Evolutionary conservation across 805 yeast genomes (phyloP), one percentile per base, ranked within the genome.

Genomic region (Monosporozyma aerobia): DNA sequence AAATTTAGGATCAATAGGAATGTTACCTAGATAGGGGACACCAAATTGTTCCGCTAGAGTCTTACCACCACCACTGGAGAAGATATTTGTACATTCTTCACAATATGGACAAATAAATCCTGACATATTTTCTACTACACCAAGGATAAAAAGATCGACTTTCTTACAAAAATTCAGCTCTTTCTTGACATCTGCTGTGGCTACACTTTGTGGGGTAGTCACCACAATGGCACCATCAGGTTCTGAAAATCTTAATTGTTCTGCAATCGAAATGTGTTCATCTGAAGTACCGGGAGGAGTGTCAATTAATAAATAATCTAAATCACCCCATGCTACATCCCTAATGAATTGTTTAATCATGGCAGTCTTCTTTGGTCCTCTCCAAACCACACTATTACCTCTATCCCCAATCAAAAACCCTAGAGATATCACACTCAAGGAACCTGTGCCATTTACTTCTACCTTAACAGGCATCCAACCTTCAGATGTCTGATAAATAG

Each of bases 201-300:
- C 90, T 5, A 94, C 92, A 57, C 81, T 79, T 63, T 94, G 99
- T 1, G 99, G 99, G 0, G 99, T 94, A 0, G 99, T 94, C 6
- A 94, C 99, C 1, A 94, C 79, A 0, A 94, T 83, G 0, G 97
- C 97, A 0, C 98, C 98, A 60, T 89, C 96, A 2, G 92, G 89
- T 29, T 76, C 75, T 0, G 82, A 82, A 57, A 74, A 69, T 53
- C 85, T 71, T 43, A 94, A 74, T 67, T 90, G 95, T 64, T 94
- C 98, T 5, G 97, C 97, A 40, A 95, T 85, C 3, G 97, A 90
- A 40, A 94, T 94, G 67, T 94, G 99, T 67, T 94, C 99, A 69
- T 94, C 99, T 0, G 96, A 86, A 0, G 99, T 94, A 0, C 99
- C 99, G 0, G 99, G 99, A 0, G 99, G 99, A 0, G 99, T 94